Conservation (phyloP, 1,139 yeast genomes). For the Pneumocystis oryctolagi region DNA sequence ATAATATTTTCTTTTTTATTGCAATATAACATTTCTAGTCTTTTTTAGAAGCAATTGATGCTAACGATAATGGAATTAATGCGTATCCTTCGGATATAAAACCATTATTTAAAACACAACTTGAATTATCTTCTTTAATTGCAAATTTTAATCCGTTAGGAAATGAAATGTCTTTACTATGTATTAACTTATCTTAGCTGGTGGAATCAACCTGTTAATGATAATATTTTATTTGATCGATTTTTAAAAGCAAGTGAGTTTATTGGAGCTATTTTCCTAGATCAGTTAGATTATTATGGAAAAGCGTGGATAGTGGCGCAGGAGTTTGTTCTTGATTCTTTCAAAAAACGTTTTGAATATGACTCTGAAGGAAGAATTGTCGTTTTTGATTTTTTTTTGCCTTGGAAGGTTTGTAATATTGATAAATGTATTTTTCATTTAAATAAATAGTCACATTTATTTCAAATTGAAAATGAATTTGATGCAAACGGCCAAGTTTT, state of each 20-base stretch:
- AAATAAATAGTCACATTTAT: slow-evolving; percentile 31
- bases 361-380: slow-evolving; percentile 52
- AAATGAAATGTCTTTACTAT: slow-evolving; percentile 34
- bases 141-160: slow-evolving; percentile 73
- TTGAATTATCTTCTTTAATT: slow-evolving; percentile 51
- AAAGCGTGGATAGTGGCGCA: slow-evolving; percentile 88
- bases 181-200: slow-evolving; percentile 17
- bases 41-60: slow-evolving; percentile 84
- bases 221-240: slow-evolving; percentile 48
- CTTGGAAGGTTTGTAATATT: slow-evolving; percentile 68
- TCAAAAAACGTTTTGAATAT: slow-evolving; percentile 28
- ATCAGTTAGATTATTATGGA: slow-evolving; percentile 57
- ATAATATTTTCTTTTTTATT: not conserved
- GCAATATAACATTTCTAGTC: not conserved
- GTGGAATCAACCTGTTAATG: slow-evolving; percentile 29
- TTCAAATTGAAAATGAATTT: slow-evolving; percentile 52
- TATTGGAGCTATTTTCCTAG: slow-evolving; percentile 68
- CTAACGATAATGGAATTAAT: slow-evolving; percentile 85
- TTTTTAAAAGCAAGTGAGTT: slow-evolving; percentile 60
- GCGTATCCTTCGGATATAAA: slow-evolving; percentile 38
- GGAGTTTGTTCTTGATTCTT: slow-evolving; percentile 55
- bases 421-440: not conserved
- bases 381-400: slow-evolving; percentile 57
- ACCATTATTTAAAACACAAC: slow-evolving; percentile 30
- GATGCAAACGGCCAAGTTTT: slow-evolving; percentile 40